Base-by-base conservation (phyloP, 495 filamentous ascomycete genomes). In the Penicillium atrosanguineum region DNA sequence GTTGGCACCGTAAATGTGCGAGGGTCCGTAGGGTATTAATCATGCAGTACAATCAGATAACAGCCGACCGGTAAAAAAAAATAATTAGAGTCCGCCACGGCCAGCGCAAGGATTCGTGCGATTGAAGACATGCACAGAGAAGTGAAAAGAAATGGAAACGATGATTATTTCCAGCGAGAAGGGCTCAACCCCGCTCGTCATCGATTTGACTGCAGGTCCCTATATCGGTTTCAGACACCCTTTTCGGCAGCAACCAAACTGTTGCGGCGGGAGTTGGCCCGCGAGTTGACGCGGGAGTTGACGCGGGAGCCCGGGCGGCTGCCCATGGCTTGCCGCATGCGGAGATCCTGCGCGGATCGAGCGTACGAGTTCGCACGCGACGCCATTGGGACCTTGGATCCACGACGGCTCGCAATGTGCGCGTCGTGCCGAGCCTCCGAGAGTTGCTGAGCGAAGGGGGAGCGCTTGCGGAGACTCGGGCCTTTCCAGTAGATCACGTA, bases 401-500 rank as follows among this genome's bases (percentile, higher is more conserved):
- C 31, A 5, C 68, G 69, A 5, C 74, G 71, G n/a, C 75, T 72
- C 28, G 68, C 56, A 12, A 69, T 52, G 28, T 55, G 53, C 25
- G 63, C 60, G 14, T 83, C 75, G 11, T 70, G 63, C 15, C 74
- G 69, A 7, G 79, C 82, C 31, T 80, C 72, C 34, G 78, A 77
- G n/a, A 90, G 68, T 42, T 80, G 78, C 71, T 91, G 85, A 7
- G 89, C 89, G 60, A 93, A 92, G 0, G 82, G 82, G 15, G 86
- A 89, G 2, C 84, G 78, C 62, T 81, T 80, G 25, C 90, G 81
- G 6, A 93, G 77, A 1, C 52, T 56, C 0, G 87, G 87, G 0
- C 90, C 90, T 47, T 86, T 82, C 76, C 77, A 88, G 76, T 93
- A 93, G 56, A 92, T 85, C 34, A 86, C 73, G 59, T 90, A 93